Evolutionary conservation across 2,329 filamentous ascomycete species (phyloP), one percentile per base, ranked within the genome.

Genomic region (Fusarium buharicum): DNA sequence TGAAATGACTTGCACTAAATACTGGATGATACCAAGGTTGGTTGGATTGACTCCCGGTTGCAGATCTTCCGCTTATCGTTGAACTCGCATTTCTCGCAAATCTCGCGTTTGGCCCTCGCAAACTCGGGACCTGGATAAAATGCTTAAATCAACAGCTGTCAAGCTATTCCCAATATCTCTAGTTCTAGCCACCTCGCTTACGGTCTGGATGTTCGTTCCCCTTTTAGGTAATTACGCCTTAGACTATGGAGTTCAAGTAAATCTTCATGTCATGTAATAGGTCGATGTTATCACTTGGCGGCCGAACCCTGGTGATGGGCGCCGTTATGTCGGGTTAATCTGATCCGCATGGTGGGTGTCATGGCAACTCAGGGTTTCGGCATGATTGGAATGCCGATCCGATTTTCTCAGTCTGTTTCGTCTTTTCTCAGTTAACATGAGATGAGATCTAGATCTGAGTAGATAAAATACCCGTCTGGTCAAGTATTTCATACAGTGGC

Each of bases 241-340:
- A 22, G 20, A 22, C 20, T 22, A 22, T 6, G 20, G 20, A 28
- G 18, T 54, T 38, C 43, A 3, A 10, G 27, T 5, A 28, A 11
- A 11, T 28, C 4, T 11, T 11, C 11, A 28, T 28, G 8, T 11
- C 27, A 22, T 18, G 6, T 34, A 16, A 40, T 30, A n/a, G 9
- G n/a, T 14, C 40, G 20, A 50, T n/a, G 37, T 43, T 50, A 22
- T 22, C 31, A 44, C 17, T 43, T 37, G 49, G 62, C 66, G 65
- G 65, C 66, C 66, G 62, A 64, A 54, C 64, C 63, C 49, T 55
- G 64, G 49, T 47, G 51, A 36, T 47, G 24, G 14, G 40, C 34
- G 30, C 41, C 38, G 34, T 47, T 24, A 28, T 39, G 38, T 41
- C 53, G 58, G 53, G 30, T 16, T 18, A 50, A 50, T 37, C 36